A percentile compares a stretch with the other conserved stretches of the same genome.
Conservation (phyloP, 257 asterid species). For the Mentha longifolia region DNA sequence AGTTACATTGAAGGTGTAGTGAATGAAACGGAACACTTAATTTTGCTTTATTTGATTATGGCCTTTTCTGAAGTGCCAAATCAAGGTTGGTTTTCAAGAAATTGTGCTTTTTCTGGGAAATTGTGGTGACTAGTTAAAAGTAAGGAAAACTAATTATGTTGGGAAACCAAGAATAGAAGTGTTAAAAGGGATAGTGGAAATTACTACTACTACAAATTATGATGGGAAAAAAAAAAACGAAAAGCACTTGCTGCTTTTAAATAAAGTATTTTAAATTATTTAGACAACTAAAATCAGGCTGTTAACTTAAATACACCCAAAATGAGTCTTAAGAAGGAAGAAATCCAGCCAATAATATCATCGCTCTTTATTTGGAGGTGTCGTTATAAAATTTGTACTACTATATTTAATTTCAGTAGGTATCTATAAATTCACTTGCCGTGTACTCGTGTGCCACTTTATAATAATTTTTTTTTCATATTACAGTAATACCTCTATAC, state of each 20-base stretch:
- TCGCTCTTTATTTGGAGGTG: neutral
- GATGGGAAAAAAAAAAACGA: neutral
- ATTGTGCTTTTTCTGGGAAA: no score
- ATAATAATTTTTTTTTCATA: neutral
- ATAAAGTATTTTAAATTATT: neutral
- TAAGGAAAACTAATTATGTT: no score
- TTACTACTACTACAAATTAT: neutral
- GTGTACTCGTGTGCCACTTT: neutral
- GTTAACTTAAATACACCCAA: neutral
- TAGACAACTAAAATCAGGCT: neutral
- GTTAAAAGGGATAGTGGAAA: neutral
- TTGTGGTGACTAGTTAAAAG: no score
- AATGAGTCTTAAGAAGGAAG: constrained; percentile 30
- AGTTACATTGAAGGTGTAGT: no score
- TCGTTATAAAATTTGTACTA: neutral
- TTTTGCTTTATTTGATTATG: no score
- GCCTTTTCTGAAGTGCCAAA: no score
- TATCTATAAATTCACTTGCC: neutral
- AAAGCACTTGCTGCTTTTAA: neutral
- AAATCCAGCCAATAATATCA: neutral
- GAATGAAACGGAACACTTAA: no score
- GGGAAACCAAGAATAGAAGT: neutral
- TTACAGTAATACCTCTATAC: no score
- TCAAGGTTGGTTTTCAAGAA: no score
- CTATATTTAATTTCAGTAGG: neutral